Evolutionary conservation across 164 flowering plant species (phyloP), one percentile per base, ranked within the genome.

Genomic region (Sedum album): DNA sequence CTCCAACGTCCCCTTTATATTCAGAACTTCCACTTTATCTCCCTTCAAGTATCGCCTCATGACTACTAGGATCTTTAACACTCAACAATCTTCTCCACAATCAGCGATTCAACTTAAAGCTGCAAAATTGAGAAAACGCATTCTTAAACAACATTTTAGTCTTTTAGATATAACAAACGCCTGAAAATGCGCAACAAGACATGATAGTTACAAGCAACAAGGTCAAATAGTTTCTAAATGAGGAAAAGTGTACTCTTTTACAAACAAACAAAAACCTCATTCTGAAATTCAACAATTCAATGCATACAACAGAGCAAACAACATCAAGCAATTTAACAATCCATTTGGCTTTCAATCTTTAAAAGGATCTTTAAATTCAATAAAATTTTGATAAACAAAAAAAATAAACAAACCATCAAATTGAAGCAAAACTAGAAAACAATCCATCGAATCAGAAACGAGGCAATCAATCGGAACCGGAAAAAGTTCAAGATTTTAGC

Each of bases 11-110:
- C 53, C 53, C 23, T 48, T 42, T 15, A 15, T 42, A 42, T 42
- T 42, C 48, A 42, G 48, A 48, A 48, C 53, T 20, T 48, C 53
- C 21, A 48, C 53, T 48, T 48, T 48, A 48, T 48, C 53, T 48
- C 53, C 53, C 53, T 48, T 18, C 53, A 48, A n/a, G 53, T 48
- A 48, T 20, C 53, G 53, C 53, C 5, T 48, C 53, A 48, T 48
- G 53, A 18, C 5, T 48, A 18, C 8, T 4, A 48, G 23, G 23
- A 48, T 20, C 23, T 1, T 48, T n/a, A 18, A 1, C 4, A 21
- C 1, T 23, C 18, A 4, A 48, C 38, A 48, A 48, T n/a, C 4
- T 18, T 48, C 53, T 48, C 53, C 53, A 48, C 53, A 48, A 18
- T 48, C 53, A 48, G 20, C 53, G 0, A 42, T 10, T 42, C 48